Conservation (phyloP, 192 early-diverging fungal genomes). For the Spizellomyces punctatus region DNA sequence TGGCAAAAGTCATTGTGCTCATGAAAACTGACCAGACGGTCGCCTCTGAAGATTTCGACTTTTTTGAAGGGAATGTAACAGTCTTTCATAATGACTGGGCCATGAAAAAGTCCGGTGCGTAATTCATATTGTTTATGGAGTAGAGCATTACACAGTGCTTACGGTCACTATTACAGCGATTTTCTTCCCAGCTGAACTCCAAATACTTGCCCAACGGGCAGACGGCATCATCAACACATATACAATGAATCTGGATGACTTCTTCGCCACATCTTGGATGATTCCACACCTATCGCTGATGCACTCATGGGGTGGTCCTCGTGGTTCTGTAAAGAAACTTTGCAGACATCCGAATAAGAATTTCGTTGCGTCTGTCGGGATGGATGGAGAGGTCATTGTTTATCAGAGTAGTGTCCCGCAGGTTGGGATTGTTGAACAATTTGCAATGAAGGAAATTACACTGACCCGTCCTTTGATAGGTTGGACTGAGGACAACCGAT, state of each 20-base stretch:
- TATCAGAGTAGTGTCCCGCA: slow-evolving; percentile 54
- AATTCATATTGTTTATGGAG: neutral
- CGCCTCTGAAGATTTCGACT: slow-evolving; percentile 51
- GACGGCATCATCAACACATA: slow-evolving; percentile 69
- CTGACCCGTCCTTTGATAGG: neutral
- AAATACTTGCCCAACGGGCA: slow-evolving; percentile 55
- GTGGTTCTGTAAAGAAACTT: neutral
- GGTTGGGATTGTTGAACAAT: slow-evolving; percentile 39
- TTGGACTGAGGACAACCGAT: slow-evolving; percentile 20
- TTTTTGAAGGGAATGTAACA: slow-evolving; percentile 58
- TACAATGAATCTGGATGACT: slow-evolving; percentile 75
- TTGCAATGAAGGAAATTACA: neutral
- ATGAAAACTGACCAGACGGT: slow-evolving; percentile 63
- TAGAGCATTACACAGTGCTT: slow-evolving; percentile 4
- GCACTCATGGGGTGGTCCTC: slow-evolving; percentile 72
- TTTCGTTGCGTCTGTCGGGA: slow-evolving; percentile 48
- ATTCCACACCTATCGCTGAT: slow-evolving; percentile 57
- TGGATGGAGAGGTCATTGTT: slow-evolving; percentile 55
- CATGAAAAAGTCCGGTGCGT: slow-evolving; percentile 46
- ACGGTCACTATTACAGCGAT: slow-evolving; percentile 25
- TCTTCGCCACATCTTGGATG: slow-evolving; percentile 66
- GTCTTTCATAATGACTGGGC: slow-evolving; percentile 50
- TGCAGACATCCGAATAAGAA: slow-evolving; percentile 31
- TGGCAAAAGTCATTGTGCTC: slow-evolving; percentile 69
- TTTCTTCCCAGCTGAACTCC: slow-evolving; percentile 60